These are phyloP conservation scores for Adansonia grandidieri DNA, from an alignment of 441 rosid genomes.

Conservation along the genomic window DNA sequence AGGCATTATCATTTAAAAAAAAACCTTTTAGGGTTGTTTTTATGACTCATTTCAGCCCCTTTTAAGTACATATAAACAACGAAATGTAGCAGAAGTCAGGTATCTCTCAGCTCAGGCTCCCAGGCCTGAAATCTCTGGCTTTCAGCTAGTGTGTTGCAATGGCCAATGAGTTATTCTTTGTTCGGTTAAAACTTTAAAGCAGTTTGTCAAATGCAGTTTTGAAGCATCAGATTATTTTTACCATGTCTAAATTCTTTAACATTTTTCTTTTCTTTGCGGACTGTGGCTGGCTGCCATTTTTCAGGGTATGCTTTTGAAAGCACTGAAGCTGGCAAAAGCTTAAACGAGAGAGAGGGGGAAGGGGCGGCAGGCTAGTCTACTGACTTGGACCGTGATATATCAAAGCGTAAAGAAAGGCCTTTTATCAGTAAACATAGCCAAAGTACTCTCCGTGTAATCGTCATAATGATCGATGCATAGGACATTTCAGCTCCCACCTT, in stretches of 20 bases:
- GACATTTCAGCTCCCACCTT: slow-evolving; percentile 54
- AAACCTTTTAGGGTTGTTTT: slow-evolving; percentile 24
- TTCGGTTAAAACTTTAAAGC: slow-evolving; percentile 18
- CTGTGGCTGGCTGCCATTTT: slow-evolving; percentile 47
- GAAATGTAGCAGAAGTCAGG: slow-evolving; percentile 27
- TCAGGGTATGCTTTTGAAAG: slow-evolving; percentile 72
- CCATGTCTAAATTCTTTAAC: no score
- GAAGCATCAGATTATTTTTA: slow-evolving; percentile 38
- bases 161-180: slow-evolving; percentile 7
- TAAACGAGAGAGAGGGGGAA: slow-evolving; percentile 45
- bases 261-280: slow-evolving; percentile 42
- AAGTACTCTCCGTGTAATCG: slow-evolving; percentile 58
- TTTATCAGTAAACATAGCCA: slow-evolving; percentile 44
- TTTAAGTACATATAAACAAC: slow-evolving; percentile 23
- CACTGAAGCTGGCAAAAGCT: slow-evolving; percentile 59
- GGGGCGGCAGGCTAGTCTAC: slow-evolving; percentile 44
- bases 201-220: slow-evolving; percentile 20
- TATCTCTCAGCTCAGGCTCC: slow-evolving; percentile 22
- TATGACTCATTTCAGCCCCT: slow-evolving; percentile 34
- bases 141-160: neutral
- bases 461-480: slow-evolving; percentile 85
- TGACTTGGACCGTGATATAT: slow-evolving; percentile 88
- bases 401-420: slow-evolving; percentile 53
- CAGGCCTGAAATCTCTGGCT: neutral
- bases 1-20: slow-evolving; percentile 39